phyloP scores from a whole-genome alignment of 306 rosid species.

The Corylus heterophylla region DNA sequence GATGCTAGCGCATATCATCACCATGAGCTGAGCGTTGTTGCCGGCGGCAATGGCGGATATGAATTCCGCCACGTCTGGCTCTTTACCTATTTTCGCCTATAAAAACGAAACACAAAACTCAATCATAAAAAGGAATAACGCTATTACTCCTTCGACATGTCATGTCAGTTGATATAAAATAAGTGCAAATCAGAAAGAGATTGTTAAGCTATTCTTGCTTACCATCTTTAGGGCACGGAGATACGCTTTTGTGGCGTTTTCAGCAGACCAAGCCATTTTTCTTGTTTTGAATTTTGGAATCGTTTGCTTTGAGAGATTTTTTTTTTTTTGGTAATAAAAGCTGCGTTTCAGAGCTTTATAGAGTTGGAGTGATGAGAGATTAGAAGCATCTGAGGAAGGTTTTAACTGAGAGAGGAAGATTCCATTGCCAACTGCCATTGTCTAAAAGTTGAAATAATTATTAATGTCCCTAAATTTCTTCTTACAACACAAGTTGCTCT shows the following conservation, averaged over 20 bases:
- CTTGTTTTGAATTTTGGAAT: background rate
- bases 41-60: conserved; percentile 54
- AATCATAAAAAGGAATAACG: background rate
- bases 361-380: background rate
- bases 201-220: background rate
- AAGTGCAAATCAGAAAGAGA: background rate
- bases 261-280: conserved; percentile 56
- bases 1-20: conserved; percentile 21
- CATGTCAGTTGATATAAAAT: too few species aligned
- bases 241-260: conserved; percentile 58
- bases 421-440: conserved; percentile 14
- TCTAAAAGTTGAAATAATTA: background rate
- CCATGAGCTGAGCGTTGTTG: conserved; percentile 44
- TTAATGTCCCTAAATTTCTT: too few species aligned
- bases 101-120: background rate
- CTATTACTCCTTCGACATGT: background rate
- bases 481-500: too few species aligned
- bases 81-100: conserved; percentile 40
- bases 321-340: background rate
- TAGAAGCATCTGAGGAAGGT: conserved; percentile 45
- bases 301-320: background rate
- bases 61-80: conserved; percentile 53
- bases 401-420: conserved; percentile 4
- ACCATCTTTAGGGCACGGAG: conserved; percentile 50
- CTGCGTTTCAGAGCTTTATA: conserved; percentile 26